Percentiles rank a stretch among this genome's conserved stretches.
phyloP scores from a whole-genome alignment of 495 filamentous ascomycete genomes.

The Talaromyces proteolyticus region DNA sequence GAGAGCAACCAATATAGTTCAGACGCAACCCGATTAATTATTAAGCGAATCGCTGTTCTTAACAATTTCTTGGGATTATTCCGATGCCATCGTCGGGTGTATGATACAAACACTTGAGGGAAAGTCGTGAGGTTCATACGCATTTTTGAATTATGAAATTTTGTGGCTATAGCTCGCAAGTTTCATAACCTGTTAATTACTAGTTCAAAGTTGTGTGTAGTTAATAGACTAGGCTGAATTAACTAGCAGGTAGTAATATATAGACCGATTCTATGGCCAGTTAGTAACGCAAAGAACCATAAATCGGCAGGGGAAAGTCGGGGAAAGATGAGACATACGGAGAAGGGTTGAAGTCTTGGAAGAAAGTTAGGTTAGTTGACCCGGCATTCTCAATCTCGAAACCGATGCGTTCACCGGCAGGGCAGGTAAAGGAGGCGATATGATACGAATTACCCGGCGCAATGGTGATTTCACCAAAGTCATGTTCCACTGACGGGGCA shows the following conservation, averaged over 20 bases:
- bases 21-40: no score
- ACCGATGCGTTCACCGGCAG: constrained; percentile 41
- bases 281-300: not conserved
- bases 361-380: constrained; percentile 52
- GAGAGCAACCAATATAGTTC: no score
- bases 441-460: constrained; percentile 50
- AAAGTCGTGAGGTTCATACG: no score
- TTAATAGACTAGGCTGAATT: not conserved
- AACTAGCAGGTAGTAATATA: not conserved
- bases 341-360: constrained; percentile 55
- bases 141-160: no score
- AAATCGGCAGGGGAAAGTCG: not conserved
- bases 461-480: constrained; percentile 43
- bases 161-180: no score
- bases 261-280: not conserved
- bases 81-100: not conserved
- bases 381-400: constrained; percentile 48
- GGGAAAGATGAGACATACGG: constrained; percentile 43
- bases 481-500: constrained; percentile 34
- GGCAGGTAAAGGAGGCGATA: constrained; percentile 51
- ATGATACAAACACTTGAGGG: not conserved
- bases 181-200: no score
- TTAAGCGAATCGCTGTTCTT: no score
- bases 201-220: no score
- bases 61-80: no score